Percentiles rank a stretch among this genome's conserved stretches.
Conservation (phyloP, 192 early-diverging fungal species). For the Obelidium mucronatum region DNA sequence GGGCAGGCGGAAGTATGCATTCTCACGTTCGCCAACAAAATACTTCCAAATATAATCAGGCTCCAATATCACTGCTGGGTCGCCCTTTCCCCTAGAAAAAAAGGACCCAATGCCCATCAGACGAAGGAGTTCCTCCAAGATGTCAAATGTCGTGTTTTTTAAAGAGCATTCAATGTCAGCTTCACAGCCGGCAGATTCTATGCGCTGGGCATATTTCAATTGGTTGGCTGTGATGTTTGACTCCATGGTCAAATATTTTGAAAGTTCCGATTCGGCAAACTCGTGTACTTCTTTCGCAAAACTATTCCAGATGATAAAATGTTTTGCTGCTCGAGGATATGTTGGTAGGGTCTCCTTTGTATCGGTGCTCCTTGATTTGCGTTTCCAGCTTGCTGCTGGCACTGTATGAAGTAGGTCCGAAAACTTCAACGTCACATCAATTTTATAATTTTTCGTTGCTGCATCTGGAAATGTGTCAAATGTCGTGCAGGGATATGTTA, state of each 20-base stretch:
- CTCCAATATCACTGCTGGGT: not conserved
- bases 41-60: not conserved
- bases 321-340: not conserved
- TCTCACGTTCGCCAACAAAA: not conserved
- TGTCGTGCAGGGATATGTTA: too few species aligned
- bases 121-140: not conserved
- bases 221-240: not conserved
- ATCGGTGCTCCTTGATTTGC: not conserved
- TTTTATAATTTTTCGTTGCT: too few species aligned
- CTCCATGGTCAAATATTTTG: not conserved
- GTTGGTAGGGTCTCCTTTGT: not conserved
- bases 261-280: not conserved
- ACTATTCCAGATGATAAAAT: not conserved
- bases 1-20: not conserved
- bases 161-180: not conserved
- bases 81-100: not conserved
- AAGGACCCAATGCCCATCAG: not conserved
- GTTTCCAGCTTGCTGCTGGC: not conserved
- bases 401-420: not conserved
- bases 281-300: not conserved
- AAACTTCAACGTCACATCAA: not conserved
- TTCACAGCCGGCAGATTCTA: not conserved
- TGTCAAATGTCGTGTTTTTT: not conserved
- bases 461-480: too few species aligned
- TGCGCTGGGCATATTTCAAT: not conserved